phyloP scores from a whole-genome alignment of 805 yeast genomes.

The Spathaspora gorwiae region DNA sequence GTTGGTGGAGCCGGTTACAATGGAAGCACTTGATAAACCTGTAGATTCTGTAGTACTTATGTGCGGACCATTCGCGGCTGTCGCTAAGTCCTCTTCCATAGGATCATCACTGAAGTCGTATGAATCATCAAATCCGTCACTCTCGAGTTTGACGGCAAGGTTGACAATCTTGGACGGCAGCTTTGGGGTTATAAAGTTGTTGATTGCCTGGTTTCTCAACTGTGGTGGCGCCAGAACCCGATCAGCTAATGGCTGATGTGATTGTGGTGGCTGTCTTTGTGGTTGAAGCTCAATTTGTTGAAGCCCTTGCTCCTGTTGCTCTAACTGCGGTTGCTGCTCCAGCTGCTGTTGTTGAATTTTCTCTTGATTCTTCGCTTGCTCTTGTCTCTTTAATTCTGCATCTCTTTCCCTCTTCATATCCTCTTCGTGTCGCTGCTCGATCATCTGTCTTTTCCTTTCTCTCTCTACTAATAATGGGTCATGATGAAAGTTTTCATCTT shows the following conservation, averaged over 20 bases:
- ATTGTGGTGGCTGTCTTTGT: neutral
- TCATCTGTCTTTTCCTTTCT: constrained; percentile 16
- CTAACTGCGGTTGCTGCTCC: constrained; percentile 1
- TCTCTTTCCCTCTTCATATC: neutral
- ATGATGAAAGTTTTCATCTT: constrained; percentile 29
- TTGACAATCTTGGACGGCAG: constrained; percentile 4
- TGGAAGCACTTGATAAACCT: neutral
- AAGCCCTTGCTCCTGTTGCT: neutral
- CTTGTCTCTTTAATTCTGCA: neutral
- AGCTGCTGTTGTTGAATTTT: neutral
- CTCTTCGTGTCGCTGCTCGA: constrained; percentile 2
- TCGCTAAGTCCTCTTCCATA: constrained; percentile 16
- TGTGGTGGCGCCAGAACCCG: neutral
- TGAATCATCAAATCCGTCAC: constrained; percentile 32
- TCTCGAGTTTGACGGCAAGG: neutral
- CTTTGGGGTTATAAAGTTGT: constrained; percentile 5
- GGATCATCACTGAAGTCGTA: constrained; percentile 39
- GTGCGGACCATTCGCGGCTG: neutral
- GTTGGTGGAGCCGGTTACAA: neutral
- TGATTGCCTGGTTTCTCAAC: neutral
- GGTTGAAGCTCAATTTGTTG: neutral
- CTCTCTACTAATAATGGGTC: constrained; percentile 31
- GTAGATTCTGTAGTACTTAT: neutral
- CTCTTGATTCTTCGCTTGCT: neutral
- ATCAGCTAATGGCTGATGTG: neutral